phyloP scores from a whole-genome alignment of 1,284 basidiomycete species.

The Anthracocystis setariae region DNA sequence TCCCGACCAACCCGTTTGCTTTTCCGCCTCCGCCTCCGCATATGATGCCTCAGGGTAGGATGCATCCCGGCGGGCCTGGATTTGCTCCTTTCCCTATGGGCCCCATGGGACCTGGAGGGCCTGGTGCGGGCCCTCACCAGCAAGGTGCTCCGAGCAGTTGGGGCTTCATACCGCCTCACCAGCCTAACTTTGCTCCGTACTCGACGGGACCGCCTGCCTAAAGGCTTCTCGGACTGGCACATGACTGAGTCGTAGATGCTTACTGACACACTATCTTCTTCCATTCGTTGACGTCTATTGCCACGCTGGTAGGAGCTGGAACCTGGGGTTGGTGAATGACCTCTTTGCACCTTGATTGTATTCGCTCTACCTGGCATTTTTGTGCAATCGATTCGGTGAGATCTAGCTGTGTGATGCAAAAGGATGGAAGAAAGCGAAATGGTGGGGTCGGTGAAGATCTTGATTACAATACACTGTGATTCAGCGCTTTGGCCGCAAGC shows the following conservation, averaged over 20 bases:
- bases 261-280: background rate
- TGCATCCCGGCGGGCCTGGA: conserved; percentile 24
- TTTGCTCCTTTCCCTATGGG: conserved; percentile 36
- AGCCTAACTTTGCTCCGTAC: conserved; percentile 35
- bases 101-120: conserved; percentile 16
- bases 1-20: conserved; percentile 23
- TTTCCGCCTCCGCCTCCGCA: conserved; percentile 44
- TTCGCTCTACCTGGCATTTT: background rate
- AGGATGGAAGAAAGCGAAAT: too few relatives aligned
- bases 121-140: conserved; percentile 16
- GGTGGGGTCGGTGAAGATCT: too few relatives aligned
- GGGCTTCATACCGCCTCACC: conserved; percentile 24
- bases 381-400: background rate
- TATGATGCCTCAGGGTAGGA: conserved; percentile 35
- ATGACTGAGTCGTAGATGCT: background rate
- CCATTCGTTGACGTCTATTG: background rate
- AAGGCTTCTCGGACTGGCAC: background rate
- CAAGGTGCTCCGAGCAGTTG: conserved; percentile 23
- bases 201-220: conserved; percentile 37
- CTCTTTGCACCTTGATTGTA: background rate
- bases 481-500: too few relatives aligned
- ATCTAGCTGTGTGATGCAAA: background rate
- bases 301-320: conserved; percentile 26
- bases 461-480: too few relatives aligned
- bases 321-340: conserved; percentile 49